phyloP scores from a whole-genome alignment of 1,284 basidiomycete species.

The Malassezia japonica region DNA sequence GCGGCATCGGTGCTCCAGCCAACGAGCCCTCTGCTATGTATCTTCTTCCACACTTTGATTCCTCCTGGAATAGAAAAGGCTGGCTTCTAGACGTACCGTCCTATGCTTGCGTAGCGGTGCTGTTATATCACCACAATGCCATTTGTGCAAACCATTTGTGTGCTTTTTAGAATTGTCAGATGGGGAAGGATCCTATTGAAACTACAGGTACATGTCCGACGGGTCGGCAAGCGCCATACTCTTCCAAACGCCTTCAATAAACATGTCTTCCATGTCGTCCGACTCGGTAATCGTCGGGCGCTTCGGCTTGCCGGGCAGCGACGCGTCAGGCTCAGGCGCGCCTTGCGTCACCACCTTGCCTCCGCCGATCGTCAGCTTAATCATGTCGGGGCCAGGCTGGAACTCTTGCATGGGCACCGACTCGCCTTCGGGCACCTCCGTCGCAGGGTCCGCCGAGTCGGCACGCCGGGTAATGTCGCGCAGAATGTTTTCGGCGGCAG shows the following conservation, averaged over 20 bases:
- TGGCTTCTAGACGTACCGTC: slow-evolving; percentile 7
- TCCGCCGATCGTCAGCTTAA: slow-evolving; percentile 39
- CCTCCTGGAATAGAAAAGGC: slow-evolving; percentile 15
- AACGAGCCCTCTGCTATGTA: slow-evolving; percentile 4
- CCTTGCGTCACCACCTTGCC: slow-evolving; percentile 42
- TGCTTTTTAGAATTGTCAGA: too few species aligned
- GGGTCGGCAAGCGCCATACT: slow-evolving; percentile 38
- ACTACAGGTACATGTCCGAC: slow-evolving; percentile 31
- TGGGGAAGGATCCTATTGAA: too few species aligned
- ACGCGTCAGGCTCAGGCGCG: slow-evolving; percentile 18
- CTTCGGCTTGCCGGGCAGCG: slow-evolving; percentile 2
- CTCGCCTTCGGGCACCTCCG: background rate
- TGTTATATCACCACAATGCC: slow-evolving; percentile 12
- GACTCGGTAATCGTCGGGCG: slow-evolving; percentile 22
- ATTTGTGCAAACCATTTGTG: background rate
- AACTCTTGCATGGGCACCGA: slow-evolving; percentile 24
- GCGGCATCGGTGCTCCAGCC: slow-evolving; percentile 5
- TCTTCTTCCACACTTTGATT: slow-evolving; percentile 7
- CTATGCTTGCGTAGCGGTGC: slow-evolving; percentile 1
- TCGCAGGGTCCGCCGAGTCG: slow-evolving; percentile 4
- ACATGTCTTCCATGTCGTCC: slow-evolving; percentile 37
- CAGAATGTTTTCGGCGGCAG: slow-evolving; percentile 42
- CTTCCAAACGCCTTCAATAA: slow-evolving; percentile 38
- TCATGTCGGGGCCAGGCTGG: slow-evolving; percentile 33
- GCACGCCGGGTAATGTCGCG: slow-evolving; percentile 23